These are phyloP conservation scores for Mycena latifolia DNA, from an alignment of 768 basidiomycete species.

Conservation along the genomic window DNA sequence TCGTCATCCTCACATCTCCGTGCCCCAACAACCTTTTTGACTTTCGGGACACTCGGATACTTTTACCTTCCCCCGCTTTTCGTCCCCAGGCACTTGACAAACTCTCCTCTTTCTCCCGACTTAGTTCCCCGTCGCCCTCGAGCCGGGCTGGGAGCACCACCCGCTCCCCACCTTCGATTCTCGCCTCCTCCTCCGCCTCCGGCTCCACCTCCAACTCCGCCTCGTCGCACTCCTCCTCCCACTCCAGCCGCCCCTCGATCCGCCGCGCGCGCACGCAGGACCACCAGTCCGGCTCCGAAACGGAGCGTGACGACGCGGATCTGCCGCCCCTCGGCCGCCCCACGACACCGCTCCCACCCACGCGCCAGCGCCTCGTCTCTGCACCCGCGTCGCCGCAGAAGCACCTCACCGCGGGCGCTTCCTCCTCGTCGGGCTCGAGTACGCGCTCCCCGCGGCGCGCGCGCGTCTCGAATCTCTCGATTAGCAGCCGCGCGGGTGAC, in stretches of 20 bases:
- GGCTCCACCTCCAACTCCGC: constrained; percentile 28
- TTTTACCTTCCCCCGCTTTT: constrained; percentile 26
- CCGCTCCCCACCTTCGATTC: constrained; percentile 46
- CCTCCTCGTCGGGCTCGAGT: constrained; percentile 40
- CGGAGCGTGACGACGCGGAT: constrained; percentile 69
- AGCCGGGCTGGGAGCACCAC: constrained; percentile 41
- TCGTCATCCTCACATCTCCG: not conserved
- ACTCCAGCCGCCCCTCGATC: constrained; percentile 48
- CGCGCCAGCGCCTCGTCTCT: constrained; percentile 60
- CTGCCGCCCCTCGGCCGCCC: constrained; percentile 13
- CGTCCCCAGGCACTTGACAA: constrained; percentile 72
- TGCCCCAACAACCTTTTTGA: constrained; percentile 28
- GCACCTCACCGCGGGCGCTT: constrained; percentile 37
- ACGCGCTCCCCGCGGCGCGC: constrained; percentile 42
- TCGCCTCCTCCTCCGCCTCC: constrained; percentile 48
- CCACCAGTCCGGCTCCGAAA: constrained; percentile 81
- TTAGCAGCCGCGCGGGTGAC: constrained; percentile 34
- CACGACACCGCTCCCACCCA: constrained; percentile 33
- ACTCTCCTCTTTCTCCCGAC: constrained; percentile 68
- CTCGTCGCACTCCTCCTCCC: constrained; percentile 41
- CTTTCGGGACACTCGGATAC: constrained; percentile 14
- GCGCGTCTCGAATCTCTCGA: constrained; percentile 25
- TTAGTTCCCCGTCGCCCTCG: constrained; percentile 67
- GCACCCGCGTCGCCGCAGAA: constrained; percentile 58
- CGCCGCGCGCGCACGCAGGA: constrained; percentile 51